These are phyloP conservation scores for Ceratocystis smalleyi DNA, from an alignment of 2,329 filamentous ascomycete species.

Conservation along the genomic window DNA sequence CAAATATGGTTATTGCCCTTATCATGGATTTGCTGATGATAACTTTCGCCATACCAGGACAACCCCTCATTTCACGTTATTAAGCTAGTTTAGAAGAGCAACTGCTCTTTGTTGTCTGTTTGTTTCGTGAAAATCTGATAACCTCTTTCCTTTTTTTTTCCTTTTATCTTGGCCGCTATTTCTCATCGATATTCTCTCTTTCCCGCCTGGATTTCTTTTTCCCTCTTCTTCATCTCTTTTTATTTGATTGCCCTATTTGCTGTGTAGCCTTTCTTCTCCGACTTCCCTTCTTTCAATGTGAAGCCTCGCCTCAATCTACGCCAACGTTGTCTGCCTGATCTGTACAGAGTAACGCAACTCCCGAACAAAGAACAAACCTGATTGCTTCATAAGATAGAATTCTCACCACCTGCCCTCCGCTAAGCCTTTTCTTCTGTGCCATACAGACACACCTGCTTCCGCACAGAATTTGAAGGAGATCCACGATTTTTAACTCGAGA, in stretches of 20 bases:
- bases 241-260: background rate
- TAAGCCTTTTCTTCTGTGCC: too few species aligned
- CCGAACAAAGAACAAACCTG: background rate
- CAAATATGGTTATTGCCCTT: background rate
- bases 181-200: background rate
- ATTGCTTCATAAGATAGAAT: background rate
- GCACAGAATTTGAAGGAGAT: background rate
- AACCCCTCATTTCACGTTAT: background rate
- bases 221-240: background rate
- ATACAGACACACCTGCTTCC: too few species aligned
- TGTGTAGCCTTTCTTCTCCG: background rate
- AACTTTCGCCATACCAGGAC: background rate
- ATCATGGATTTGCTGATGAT: slow-evolving; percentile 1
- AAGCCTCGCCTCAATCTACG: background rate
- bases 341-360: background rate
- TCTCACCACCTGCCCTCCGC: too few species aligned
- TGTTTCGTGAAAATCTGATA: background rate
- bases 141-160: background rate
- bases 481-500: background rate
- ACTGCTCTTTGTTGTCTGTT: slow-evolving; percentile 2
- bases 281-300: too few species aligned
- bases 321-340: background rate
- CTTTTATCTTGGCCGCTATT: background rate
- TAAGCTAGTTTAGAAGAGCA: background rate
- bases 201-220: background rate